Base-by-base conservation (phyloP, 805 yeast genomes). In the Teunomyces tritomae region DNA sequence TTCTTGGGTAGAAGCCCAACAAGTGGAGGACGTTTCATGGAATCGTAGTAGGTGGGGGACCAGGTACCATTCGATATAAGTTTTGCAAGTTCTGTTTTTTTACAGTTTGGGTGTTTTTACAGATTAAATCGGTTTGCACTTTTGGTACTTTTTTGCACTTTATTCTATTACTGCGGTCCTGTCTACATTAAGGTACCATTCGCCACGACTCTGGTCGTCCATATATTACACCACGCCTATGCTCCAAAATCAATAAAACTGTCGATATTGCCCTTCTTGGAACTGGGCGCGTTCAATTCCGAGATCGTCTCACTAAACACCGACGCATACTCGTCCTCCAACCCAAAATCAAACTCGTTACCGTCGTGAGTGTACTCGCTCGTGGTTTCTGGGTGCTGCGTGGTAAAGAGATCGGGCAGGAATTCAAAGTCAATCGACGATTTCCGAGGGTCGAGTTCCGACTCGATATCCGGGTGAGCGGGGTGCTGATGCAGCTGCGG, bases 1-100 rank as follows among this genome's bases (percentile, higher is more conserved):
- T 79, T 79, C 16, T 77, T 70, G 4, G 95, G 94, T 8, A 87
- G 74, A 27, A 73, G 51, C 5, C 61, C 40, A 20, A 46, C 36
- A 8, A 70, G 60, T 2, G 56, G 46, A 0, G 74, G 73, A 28
- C 70, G 50, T 20, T 47, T 27, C 34, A 29, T 28, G 8, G 24
- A 20, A 20, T 20, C 5, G 24, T 20, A 5, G 24, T 20, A 20
- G 6, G 4, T 5, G 24, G 4, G 24, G 24, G 6, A 20, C 5
- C 24, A 3, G 24, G 24, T 20, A 20, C 24, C 6, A 20, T 20
- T 20, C 24, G 24, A 20, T 20, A 20, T 5, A 20, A 20, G 24
- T 20, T 20, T 20, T 20, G 24, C 24, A 20, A 20, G 24, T 20
- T 4, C 24, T 20, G 6, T 20, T 5, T 20, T 20, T 20, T 20